A percentile compares a stretch with the other conserved stretches of the same genome.
phyloP scores from a whole-genome alignment of 2,329 filamentous ascomycete species.

The Colletotrichum caudatum region DNA sequence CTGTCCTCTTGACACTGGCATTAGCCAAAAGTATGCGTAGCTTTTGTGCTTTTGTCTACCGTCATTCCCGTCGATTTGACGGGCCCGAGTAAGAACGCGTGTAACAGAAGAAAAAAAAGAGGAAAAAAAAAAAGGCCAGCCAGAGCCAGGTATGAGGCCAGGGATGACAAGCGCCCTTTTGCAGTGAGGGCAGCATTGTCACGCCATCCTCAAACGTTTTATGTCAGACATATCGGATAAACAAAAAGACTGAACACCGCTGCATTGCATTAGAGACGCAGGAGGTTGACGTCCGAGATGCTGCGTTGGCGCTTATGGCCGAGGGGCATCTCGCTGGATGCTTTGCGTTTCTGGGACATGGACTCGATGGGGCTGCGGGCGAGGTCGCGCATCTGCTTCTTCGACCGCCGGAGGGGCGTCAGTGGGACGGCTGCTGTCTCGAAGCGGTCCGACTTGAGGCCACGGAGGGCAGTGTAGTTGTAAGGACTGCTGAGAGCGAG shows the following conservation, averaged over 20 bases:
- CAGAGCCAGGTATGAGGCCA: constrained; percentile 51
- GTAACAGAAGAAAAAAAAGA: constrained; percentile 42
- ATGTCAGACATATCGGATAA: constrained; percentile 35
- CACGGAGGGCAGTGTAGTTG: constrained; percentile 70
- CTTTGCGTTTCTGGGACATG: constrained; percentile 67
- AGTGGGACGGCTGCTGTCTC: constrained; percentile 75
- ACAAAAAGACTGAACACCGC: constrained; percentile 27
- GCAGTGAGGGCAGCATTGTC: constrained; percentile 44
- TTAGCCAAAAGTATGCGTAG: background rate
- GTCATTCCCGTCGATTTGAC: constrained; percentile 22
- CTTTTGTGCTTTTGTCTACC: constrained; percentile 33
- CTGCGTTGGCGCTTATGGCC: constrained; percentile 70
- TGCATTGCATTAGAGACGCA: constrained; percentile 55
- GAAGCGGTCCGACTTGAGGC: constrained; percentile 74
- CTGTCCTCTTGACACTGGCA: background rate
- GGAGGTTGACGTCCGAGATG: constrained; percentile 66
- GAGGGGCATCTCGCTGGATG: constrained; percentile 56
- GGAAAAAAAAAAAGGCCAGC: constrained; percentile 39
- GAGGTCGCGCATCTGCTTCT: constrained; percentile 59
- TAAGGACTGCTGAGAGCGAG: constrained; percentile 72
- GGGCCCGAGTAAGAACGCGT: constrained; percentile 12
- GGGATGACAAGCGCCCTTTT: constrained; percentile 52
- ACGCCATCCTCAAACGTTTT: constrained; percentile 63
- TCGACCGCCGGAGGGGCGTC: constrained; percentile 73
- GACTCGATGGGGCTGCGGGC: constrained; percentile 64